Conservation (phyloP, 1,139 yeast genomes). For the Geotrichum reessii region DNA sequence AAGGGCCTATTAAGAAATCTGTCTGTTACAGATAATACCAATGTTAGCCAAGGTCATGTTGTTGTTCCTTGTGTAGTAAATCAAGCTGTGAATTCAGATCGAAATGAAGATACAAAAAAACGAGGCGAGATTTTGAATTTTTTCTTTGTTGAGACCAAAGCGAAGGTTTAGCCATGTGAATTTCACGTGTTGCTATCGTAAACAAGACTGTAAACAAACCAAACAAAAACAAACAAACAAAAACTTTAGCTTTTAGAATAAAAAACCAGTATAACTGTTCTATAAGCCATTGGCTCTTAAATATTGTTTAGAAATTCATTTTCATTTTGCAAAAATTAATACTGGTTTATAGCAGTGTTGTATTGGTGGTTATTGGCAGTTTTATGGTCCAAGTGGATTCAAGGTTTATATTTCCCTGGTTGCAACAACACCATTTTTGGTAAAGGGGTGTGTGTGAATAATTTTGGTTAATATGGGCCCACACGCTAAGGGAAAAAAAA, state of each 20-base stretch:
- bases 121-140: not conserved
- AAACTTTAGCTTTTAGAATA: no score
- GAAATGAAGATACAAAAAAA: not conserved
- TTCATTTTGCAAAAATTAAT: no score
- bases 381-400: no score
- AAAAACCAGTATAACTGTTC: no score
- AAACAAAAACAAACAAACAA: not conserved
- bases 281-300: no score
- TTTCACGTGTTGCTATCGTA: not conserved
- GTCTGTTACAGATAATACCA: not conserved
- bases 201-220: not conserved
- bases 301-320: no score
- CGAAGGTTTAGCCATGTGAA: not conserved
- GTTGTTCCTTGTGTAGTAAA: not conserved
- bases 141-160: not conserved
- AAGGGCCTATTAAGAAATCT: not conserved
- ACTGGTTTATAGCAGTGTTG: no score
- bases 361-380: no score
- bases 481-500: not conserved
- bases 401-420: no score
- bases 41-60: not conserved
- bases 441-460: not conserved
- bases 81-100: not conserved
- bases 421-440: not conserved
- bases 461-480: not conserved